Base-by-base conservation (phyloP, 1,139 yeast species). In the Candida tropicalis region DNA sequence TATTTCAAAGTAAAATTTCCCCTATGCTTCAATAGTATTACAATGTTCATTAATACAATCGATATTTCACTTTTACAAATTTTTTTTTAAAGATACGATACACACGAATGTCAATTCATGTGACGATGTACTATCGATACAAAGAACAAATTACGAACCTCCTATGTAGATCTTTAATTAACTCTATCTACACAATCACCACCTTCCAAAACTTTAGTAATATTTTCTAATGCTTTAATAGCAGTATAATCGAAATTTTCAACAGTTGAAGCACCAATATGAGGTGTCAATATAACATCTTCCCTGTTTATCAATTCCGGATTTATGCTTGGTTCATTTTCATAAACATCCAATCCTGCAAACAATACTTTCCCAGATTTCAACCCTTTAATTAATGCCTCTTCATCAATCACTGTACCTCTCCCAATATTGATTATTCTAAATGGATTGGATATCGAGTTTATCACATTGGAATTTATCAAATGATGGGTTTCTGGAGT, bases 271-370 rank as follows among this genome's bases (percentile, higher is more conserved):
- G 91, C 83, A 1, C 91, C 96, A 31, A 84, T 60, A 61, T 87
- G 96, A 9, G 96, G 96, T 13, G 88, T 77, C 40, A 85, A 63
- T 0, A 84, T 68, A 11, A 85, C 89, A 60, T 87, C 89, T 56
- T 80, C 73, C 53, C 95, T 73, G 9, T 66, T 65, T 20, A 77
- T 55, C 38, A 85, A 73, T 29, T 70, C 79, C 12, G 72, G 71
- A 48, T 79, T 75, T 15, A 85, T 73, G 0, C 47, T 42, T 5
- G 91, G 91, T 62, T 89, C 97, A 35, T 75, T 62, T 53, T 81
- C 86, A 62, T 70, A 87, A 5, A 89, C 97, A 57, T 89, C 97
- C 35, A 88, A 66, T 0, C 96, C 97, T 12, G 84, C 93, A 56
- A 83, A 79, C 17, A 75, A 64, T 3, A 90, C 73, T 47, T 84